Evolutionary conservation across 352 stramenopile species (phyloP).

Genomic region (Globisporangium irregulare): DNA sequence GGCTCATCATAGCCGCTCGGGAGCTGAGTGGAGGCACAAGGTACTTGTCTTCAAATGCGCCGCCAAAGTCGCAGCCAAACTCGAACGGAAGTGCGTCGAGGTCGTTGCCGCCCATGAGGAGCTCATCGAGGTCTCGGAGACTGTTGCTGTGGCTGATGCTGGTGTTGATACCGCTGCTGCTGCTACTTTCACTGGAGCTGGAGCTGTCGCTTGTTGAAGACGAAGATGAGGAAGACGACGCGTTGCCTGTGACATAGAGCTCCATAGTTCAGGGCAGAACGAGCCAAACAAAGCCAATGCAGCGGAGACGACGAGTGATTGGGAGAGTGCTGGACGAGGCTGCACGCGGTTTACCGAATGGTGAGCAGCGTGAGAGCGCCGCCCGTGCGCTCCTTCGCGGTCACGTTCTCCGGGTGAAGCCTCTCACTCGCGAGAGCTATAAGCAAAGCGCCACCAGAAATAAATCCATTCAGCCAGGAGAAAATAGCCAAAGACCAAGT

Average conservation of each 20-base stretch:
- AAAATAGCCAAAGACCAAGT: background rate
- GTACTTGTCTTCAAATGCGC: conserved; percentile 33
- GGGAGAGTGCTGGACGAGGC: background rate
- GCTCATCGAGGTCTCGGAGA: conserved; percentile 35
- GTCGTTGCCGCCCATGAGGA: conserved; percentile 29
- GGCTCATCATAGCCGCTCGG: background rate
- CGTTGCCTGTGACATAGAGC: conserved; percentile 4
- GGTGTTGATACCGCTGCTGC: background rate
- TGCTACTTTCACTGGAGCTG: background rate
- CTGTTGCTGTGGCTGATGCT: conserved; percentile 8
- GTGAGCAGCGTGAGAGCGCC: background rate
- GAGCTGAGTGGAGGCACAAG: conserved; percentile 15
- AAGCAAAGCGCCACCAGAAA: background rate
- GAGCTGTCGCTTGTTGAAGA: conserved; percentile 3
- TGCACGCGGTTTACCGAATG: conserved; percentile 15
- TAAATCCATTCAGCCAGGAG: background rate
- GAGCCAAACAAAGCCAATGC: background rate
- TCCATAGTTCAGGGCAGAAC: conserved; percentile 3
- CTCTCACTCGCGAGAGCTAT: background rate
- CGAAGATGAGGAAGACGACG: background rate
- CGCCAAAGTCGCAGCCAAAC: conserved; percentile 40
- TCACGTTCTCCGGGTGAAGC: background rate
- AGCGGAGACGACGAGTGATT: background rate
- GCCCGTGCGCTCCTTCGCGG: background rate
- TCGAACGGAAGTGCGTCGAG: conserved; percentile 38